Percentiles rank a stretch among this genome's conserved stretches.
Evolutionary conservation across 768 basidiomycete species (phyloP).

Genomic region (Candolleomyces efflorescens): DNA sequence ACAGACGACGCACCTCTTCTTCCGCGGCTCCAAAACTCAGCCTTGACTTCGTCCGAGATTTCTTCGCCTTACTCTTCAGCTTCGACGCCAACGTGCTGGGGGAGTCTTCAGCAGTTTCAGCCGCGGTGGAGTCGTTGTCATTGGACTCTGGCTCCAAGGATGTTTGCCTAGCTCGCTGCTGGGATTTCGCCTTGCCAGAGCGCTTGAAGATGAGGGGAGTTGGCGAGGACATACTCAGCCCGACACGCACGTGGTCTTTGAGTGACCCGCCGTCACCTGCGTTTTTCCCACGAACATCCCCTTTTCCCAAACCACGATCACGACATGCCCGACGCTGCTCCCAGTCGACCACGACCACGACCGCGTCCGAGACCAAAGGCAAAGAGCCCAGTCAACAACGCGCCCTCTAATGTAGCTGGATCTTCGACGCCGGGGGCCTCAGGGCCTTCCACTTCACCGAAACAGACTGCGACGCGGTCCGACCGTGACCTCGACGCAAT

Average conservation of each 20-base stretch:
- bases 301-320: constrained; percentile 21
- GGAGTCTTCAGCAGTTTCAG: constrained; percentile 32
- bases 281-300: constrained; percentile 40
- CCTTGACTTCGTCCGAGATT: constrained; percentile 57
- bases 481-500: constrained; percentile 56
- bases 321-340: constrained; percentile 28
- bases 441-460: constrained; percentile 10
- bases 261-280: constrained; percentile 21
- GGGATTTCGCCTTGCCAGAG: constrained; percentile 36
- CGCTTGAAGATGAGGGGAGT: constrained; percentile 49
- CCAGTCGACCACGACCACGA: constrained; percentile 50
- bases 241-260: constrained; percentile 29
- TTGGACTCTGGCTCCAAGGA: constrained; percentile 29
- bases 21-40: constrained; percentile 71
- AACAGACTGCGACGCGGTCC: constrained; percentile 13
- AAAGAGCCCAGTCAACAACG: not conserved
- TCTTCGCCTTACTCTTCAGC: constrained; percentile 69
- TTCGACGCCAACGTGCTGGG: constrained; percentile 61
- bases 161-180: constrained; percentile 33
- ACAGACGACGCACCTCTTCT: constrained; percentile 48
- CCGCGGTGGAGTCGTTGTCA: constrained; percentile 9
- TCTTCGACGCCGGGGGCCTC: constrained; percentile 14
- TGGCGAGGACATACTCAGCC: constrained; percentile 34
- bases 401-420: not conserved
- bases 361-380: constrained; percentile 50